phyloP scores from a whole-genome alignment of 345 rosid species.

The Microthlaspi erraticum region DNA sequence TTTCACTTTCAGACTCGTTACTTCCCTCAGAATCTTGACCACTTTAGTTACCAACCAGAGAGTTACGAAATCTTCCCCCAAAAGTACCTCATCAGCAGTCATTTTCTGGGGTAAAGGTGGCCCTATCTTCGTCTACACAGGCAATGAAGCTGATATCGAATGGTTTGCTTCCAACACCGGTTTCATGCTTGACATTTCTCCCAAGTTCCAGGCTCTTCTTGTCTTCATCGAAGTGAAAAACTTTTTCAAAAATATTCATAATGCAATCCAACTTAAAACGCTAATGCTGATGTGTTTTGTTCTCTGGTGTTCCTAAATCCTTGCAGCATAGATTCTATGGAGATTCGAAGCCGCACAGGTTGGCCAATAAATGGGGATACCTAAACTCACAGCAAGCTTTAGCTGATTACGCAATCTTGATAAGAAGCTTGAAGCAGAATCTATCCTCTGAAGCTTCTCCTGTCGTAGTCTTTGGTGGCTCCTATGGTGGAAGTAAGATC shows the following conservation, averaged over 20 bases:
- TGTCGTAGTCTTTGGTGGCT: conserved; percentile 80
- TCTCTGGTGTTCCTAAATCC: background rate
- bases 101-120: conserved; percentile 59
- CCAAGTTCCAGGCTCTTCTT: conserved; percentile 72
- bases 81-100: conserved; percentile 64
- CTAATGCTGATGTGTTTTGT: background rate
- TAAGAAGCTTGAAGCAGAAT: conserved; percentile 72
- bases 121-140: conserved; percentile 79
- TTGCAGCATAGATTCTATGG: conserved; percentile 80
- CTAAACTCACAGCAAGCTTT: conserved; percentile 77
- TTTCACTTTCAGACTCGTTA: conserved; percentile 44
- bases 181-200: conserved; percentile 76
- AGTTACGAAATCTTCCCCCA: conserved; percentile 64
- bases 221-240: conserved; percentile 72
- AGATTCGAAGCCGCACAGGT: conserved; percentile 61
- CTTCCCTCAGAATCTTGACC: conserved; percentile 77
- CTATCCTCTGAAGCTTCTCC: conserved; percentile 73
- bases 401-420: conserved; percentile 71
- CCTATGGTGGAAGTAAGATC: conserved; percentile 81
- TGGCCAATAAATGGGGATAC: conserved; percentile 64
- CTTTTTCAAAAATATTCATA: background rate
- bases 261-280: background rate
- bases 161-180: conserved; percentile 85
- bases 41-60: conserved; percentile 60
- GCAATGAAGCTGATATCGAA: conserved; percentile 78